Percentiles rank a stretch among this genome's conserved stretches.
These are phyloP conservation scores for Phytopythium ostracodes DNA, from an alignment of 352 stramenopile genomes.

Conservation along the genomic window DNA sequence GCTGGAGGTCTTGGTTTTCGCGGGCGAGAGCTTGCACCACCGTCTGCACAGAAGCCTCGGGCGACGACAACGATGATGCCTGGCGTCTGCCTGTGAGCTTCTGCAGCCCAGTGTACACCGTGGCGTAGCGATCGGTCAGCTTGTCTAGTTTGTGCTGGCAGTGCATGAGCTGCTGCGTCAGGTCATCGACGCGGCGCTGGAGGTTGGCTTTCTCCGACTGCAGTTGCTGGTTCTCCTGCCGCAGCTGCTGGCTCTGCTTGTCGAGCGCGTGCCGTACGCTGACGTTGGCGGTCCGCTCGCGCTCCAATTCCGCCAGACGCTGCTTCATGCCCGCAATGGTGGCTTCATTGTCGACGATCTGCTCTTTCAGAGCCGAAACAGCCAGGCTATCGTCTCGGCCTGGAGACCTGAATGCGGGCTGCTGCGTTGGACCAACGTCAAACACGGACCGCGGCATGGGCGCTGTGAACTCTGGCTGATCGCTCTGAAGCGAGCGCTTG, in stretches of 20 bases:
- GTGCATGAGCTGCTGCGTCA: constrained; percentile 38
- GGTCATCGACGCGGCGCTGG: constrained; percentile 30
- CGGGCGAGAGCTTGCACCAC: constrained; percentile 52
- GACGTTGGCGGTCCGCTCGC: constrained; percentile 25
- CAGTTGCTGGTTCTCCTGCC: constrained; percentile 36
- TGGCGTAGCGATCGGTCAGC: constrained; percentile 51
- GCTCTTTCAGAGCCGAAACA: constrained; percentile 5
- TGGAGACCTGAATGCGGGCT: not conserved
- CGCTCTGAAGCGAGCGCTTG: constrained; percentile 6
- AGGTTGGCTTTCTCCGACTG: constrained; percentile 33
- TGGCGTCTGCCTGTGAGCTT: constrained; percentile 44
- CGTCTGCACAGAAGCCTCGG: constrained; percentile 25
- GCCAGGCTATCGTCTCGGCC: not conserved
- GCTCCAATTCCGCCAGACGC: constrained; percentile 39
- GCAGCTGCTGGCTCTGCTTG: constrained; percentile 31
- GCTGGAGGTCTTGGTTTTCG: constrained; percentile 68
- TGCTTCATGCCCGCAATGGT: constrained; percentile 43
- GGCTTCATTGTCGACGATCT: constrained; percentile 28
- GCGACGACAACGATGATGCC: constrained; percentile 1
- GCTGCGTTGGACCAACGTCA: not conserved
- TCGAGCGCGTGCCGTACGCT: constrained; percentile 28
- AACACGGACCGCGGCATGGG: not conserved
- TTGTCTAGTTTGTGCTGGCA: constrained; percentile 67
- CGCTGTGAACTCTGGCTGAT: not conserved
- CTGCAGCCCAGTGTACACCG: constrained; percentile 49